phyloP scores from a whole-genome alignment of 305 asterid genomes.

The Monarda citriodora region DNA sequence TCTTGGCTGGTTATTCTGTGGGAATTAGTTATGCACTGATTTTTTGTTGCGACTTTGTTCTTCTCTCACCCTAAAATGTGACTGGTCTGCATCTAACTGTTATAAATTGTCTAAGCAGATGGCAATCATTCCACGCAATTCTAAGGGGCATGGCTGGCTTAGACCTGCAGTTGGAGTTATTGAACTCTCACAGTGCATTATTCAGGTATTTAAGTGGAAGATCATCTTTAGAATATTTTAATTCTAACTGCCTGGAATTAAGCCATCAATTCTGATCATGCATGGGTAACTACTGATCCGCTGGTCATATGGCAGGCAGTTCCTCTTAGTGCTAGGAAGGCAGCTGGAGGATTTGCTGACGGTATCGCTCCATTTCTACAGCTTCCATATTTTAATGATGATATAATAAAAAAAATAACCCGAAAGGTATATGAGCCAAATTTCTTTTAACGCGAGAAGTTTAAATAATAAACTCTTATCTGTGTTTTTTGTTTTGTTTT shows the following conservation, averaged over 20 bases:
- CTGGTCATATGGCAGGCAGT: slow-evolving; percentile 68
- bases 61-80: slow-evolving; percentile 11
- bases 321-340: slow-evolving; percentile 90
- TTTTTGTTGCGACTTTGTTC: neutral
- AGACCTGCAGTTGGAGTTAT: slow-evolving; percentile 85
- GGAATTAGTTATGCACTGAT: neutral
- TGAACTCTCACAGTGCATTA: slow-evolving; percentile 87
- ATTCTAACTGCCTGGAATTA: neutral
- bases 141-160: slow-evolving; percentile 97
- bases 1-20: slow-evolving; percentile 12
- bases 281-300: slow-evolving; percentile 20
- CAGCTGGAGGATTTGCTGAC: slow-evolving; percentile 59
- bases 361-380: slow-evolving; percentile 88
- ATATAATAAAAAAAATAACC: slow-evolving; percentile 56
- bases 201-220: slow-evolving; percentile 56
- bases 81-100: slow-evolving; percentile 19
- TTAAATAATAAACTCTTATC: neutral
- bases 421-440: slow-evolving; percentile 57
- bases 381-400: slow-evolving; percentile 91
- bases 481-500: neutral
- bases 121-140: slow-evolving; percentile 81
- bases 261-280: slow-evolving; percentile 4
- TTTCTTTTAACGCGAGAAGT: slow-evolving; percentile 6
- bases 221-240: slow-evolving; percentile 10
- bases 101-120: slow-evolving; percentile 43